Conservation (phyloP, 202 grass and related monocot species). For the Sporobolus alterniflorus region DNA sequence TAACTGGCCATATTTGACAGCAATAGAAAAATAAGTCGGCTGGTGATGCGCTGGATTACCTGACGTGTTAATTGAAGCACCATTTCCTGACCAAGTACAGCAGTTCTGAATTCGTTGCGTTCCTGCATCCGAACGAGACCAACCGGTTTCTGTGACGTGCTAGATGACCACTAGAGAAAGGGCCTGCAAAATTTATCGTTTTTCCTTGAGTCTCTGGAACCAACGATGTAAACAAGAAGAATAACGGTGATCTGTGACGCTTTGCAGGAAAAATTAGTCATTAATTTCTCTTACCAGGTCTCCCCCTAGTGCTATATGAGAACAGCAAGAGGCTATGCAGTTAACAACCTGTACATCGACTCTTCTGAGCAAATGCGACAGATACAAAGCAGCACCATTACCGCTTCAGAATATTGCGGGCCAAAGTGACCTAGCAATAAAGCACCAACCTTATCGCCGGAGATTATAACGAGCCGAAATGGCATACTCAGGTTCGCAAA, state of each 20-base stretch:
- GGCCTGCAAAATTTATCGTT: neutral
- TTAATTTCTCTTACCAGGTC: neutral
- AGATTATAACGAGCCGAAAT: constrained; percentile 9
- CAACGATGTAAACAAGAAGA: neutral
- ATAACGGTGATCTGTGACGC: neutral
- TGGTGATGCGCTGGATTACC: constrained; percentile 10
- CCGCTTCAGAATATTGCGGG: neutral
- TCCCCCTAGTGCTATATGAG: neutral
- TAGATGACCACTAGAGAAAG: neutral
- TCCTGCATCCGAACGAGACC: neutral
- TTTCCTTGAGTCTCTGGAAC: neutral
- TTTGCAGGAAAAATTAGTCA: neutral
- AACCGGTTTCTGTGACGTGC: neutral
- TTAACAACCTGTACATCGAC: neutral
- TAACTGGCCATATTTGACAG: neutral
- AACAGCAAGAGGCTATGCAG: neutral
- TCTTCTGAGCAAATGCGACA: neutral
- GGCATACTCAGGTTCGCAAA: neutral
- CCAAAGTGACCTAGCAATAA: constrained; percentile 5
- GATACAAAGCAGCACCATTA: constrained; percentile 15
- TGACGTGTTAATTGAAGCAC: neutral
- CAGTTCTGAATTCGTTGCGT: neutral
- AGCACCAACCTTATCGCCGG: constrained; percentile 13
- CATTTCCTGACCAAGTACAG: constrained; percentile 4
- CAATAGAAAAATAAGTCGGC: neutral